phyloP scores from a whole-genome alignment of 139 green algal genomes.

The Chloropicon primus region DNA sequence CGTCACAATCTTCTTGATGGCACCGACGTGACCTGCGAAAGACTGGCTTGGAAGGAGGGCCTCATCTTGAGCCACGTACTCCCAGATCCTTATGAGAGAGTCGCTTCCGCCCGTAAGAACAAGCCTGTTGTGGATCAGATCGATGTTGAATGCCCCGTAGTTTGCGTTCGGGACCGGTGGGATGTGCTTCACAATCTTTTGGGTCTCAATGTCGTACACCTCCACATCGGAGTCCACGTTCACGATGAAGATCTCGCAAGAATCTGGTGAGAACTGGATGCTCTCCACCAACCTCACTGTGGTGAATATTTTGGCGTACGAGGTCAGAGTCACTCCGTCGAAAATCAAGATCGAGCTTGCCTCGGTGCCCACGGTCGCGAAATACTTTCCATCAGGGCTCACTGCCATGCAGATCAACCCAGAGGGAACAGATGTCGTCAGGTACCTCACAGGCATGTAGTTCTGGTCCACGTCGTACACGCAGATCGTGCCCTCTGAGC shows the following conservation, averaged over 20 bases:
- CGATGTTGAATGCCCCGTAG: slow-evolving; percentile 6
- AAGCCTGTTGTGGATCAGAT: slow-evolving; percentile 12
- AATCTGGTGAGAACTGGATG: slow-evolving; percentile 1
- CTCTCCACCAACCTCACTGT: neutral
- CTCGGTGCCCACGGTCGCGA: slow-evolving; percentile 8
- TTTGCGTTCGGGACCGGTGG: neutral
- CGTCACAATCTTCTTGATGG: slow-evolving; percentile 9
- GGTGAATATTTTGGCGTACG: neutral
- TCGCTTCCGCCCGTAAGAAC: slow-evolving; percentile 25
- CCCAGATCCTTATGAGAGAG: slow-evolving; percentile 30
- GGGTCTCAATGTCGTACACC: slow-evolving; percentile 4
- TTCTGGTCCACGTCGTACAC: slow-evolving; percentile 41
- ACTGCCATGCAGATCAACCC: slow-evolving; percentile 29
- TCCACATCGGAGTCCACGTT: slow-evolving; percentile 12
- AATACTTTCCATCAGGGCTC: slow-evolving; percentile 13
- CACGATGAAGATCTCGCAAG: neutral
- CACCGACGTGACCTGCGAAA: slow-evolving; percentile 32
- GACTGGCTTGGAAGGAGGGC: slow-evolving; percentile 15
- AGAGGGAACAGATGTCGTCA: slow-evolving; percentile 20
- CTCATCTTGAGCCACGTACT: neutral
- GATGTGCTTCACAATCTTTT: slow-evolving; percentile 6
- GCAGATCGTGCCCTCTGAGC: slow-evolving; percentile 46
- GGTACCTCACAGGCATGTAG: slow-evolving; percentile 43
- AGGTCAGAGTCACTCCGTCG: slow-evolving; percentile 22
- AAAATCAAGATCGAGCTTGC: slow-evolving; percentile 31